Evolutionary conservation across 2,329 filamentous ascomycete species (phyloP).

Genomic region (Neoarthrinium moseri): DNA sequence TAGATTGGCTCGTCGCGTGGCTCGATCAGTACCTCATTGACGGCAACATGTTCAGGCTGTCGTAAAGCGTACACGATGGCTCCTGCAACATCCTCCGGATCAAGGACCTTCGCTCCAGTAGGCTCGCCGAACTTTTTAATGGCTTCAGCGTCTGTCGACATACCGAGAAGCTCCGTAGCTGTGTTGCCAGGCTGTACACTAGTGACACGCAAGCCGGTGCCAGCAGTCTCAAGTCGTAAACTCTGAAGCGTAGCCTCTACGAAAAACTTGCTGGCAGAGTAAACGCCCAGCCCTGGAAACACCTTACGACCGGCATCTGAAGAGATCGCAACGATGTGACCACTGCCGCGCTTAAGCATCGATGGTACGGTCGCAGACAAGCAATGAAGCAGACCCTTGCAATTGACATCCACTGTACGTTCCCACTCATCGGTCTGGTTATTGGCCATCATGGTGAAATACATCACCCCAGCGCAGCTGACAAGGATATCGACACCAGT

Average conservation of each 20-base stretch:
- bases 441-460: conserved; percentile 86
- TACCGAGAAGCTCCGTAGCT: conserved; percentile 68
- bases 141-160: conserved; percentile 75
- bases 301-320: conserved; percentile 81
- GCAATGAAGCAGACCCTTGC: conserved; percentile 76
- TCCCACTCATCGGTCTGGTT: conserved; percentile 74
- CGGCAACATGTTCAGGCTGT: conserved; percentile 72
- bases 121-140: conserved; percentile 78
- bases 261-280: conserved; percentile 83
- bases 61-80: conserved; percentile 73
- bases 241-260: conserved; percentile 78
- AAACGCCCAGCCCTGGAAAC: conserved; percentile 78
- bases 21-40: conserved; percentile 80
- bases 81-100: conserved; percentile 69
- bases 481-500: conserved; percentile 72
- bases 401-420: conserved; percentile 80
- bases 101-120: conserved; percentile 71
- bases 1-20: conserved; percentile 73
- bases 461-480: conserved; percentile 81
- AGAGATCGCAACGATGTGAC: conserved; percentile 79
- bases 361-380: conserved; percentile 66
- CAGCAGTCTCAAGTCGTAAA: conserved; percentile 73
- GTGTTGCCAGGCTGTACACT: conserved; percentile 77
- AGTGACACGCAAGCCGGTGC: conserved; percentile 70
- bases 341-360: conserved; percentile 68